Evolutionary conservation across 345 rosid species (phyloP).

Genomic region (rapeseed (Brassica napus)): Da-Ae NC_063451.1:25192001-25192500

Average conservation of each 20-base stretch:
- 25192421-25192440: conserved; percentile 93
- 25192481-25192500: not conserved
- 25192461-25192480: conserved; percentile 29
- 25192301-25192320: conserved; percentile 40
- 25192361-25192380: conserved; percentile 96
- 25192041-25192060: conserved; percentile 57
- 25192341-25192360: conserved; percentile 44
- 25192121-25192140: conserved; percentile 86
- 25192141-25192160: conserved; percentile 92
- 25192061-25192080: conserved; percentile 63
- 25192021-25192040: conserved; percentile 77
- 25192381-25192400: conserved; percentile 84
- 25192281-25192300: conserved; percentile 55
- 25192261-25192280: conserved; percentile 85
- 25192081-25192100: conserved; percentile 54
- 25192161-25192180: conserved; percentile 99
- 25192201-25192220: conserved; percentile 69
- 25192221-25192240: conserved; percentile 82
- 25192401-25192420: conserved; percentile 84
- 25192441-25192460: conserved; percentile 77
- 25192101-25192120: conserved; percentile 40
- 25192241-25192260: conserved; percentile 85
- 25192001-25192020: conserved; percentile 69
- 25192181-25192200: conserved; percentile 84
- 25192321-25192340: conserved; percentile 36